phyloP scores from a whole-genome alignment of 495 filamentous ascomycete species.

The Xylaria sp. region DNA sequence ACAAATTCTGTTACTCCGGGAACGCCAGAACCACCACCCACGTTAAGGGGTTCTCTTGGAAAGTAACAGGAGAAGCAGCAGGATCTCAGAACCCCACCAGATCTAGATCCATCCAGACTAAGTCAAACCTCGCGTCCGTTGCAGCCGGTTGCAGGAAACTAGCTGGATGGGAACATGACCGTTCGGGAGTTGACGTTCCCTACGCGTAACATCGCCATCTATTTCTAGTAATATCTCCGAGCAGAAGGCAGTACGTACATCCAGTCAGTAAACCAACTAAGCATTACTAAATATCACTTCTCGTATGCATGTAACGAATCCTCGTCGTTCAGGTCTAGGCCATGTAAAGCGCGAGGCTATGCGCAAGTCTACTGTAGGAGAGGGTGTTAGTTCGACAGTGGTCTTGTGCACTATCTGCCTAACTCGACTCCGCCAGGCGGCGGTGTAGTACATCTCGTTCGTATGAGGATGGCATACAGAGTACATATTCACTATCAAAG shows the following conservation, averaged over 20 bases:
- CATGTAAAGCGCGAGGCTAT: not conserved
- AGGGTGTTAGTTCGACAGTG: not conserved
- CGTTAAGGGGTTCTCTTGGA: not conserved
- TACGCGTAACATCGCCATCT: not conserved
- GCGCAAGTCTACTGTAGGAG: not conserved
- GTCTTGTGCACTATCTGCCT: too few species aligned
- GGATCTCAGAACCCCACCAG: not conserved
- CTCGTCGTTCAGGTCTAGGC: constrained; percentile 1
- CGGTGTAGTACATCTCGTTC: not conserved
- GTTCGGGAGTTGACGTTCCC: not conserved
- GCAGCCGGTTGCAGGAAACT: not conserved
- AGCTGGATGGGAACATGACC: not conserved
- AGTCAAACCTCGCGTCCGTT: not conserved
- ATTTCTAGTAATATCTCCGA: not conserved
- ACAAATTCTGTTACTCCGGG: not conserved
- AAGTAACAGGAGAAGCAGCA: not conserved
- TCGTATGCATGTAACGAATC: not conserved
- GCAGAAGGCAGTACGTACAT: not conserved
- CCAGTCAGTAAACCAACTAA: not conserved
- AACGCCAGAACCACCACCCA: not conserved
- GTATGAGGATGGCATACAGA: not conserved
- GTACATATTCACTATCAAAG: constrained; percentile 2
- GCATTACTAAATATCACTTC: not conserved
- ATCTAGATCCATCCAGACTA: not conserved
- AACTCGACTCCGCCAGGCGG: not conserved